Percentiles rank a stretch among this genome's conserved stretches.
Evolutionary conservation across 495 filamentous ascomycete species (phyloP).

Genomic region (Collariella sp.): DNA sequence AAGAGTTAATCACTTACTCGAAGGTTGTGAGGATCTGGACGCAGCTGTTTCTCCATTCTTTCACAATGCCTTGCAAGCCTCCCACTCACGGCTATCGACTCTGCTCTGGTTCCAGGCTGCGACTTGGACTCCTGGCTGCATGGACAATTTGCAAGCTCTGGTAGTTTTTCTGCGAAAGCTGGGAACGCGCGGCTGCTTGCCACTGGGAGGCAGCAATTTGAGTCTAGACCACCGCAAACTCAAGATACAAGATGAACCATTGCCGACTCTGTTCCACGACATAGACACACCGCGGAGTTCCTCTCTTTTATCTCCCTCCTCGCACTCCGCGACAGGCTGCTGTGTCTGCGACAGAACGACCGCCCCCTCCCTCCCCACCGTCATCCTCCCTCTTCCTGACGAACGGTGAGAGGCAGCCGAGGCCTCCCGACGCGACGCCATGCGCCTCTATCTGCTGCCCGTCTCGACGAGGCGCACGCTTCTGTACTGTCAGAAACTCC

Average conservation of each 20-base stretch:
- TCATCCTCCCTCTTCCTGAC: no score
- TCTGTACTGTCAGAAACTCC: slow-evolving; percentile 79
- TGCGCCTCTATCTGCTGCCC: slow-evolving; percentile 93
- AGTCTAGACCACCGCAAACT: neutral
- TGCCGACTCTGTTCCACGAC: slow-evolving; percentile 1
- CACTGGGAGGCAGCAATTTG: neutral
- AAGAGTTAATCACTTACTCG: no score
- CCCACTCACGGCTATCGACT: neutral
- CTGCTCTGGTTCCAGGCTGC: no score
- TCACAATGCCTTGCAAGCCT: neutral
- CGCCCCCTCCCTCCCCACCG: neutral
- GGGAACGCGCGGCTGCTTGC: slow-evolving; percentile 8
- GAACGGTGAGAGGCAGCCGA: slow-evolving; percentile 5
- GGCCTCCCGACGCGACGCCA: slow-evolving; percentile 30
- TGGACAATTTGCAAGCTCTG: no score
- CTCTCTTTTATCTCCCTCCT: neutral
- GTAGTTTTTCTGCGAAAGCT: slow-evolving; percentile 2
- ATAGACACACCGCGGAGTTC: slow-evolving; percentile 5
- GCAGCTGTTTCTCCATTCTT: no score
- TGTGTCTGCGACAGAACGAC: no score
- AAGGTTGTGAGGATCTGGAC: no score
- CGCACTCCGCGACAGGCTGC: neutral
- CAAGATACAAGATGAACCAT: slow-evolving; percentile 10
- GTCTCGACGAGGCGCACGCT: slow-evolving; percentile 87
- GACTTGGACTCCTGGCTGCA: neutral